Evolutionary conservation across 805 yeast genomes (phyloP), one percentile per base, ranked within the genome.

Genomic region (Hyphopichia homilentoma): DNA sequence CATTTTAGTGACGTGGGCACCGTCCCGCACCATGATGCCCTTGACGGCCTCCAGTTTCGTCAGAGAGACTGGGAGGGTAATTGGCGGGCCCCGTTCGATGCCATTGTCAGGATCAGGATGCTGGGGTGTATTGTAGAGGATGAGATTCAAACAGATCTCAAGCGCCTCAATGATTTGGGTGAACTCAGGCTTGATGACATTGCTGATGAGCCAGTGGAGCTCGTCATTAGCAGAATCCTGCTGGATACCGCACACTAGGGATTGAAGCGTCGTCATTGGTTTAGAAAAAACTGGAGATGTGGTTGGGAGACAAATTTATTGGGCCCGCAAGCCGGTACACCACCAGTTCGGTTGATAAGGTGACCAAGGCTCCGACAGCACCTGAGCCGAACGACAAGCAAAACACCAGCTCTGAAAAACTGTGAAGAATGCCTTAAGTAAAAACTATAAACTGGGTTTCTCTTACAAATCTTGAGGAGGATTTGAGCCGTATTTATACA

Each of bases 11-110:
- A 82, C 60, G 39, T 69, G 68, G 8, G 71, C 66, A 5, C 81
- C 79, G 33, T 65, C 69, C 31, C 89, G 53, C 0, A 75, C 72
- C 0, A 81, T 51, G 1, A 77, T 65, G 0, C 90, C 90, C 38
- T 79, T 79, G 11, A 81, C 54, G 3, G 65, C 56, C 36, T 78
- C 82, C 35, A 73, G 70, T 34, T 78, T 72, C 11, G 68, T 59
- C 0, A 79, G 66, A 0, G 79, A 62, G 5, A 82, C 55, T 0
- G 88, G 84, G 31, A 82, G 59, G 35, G 73, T 79, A 32, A 77
- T 67, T 9, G 70, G 14, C 21, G 68, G 66, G 1, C 68, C 70
- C 9, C 61, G 34, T 34, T 54, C 60, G n/a, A 52, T 48, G 25
- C 39, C 42, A 18, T 46, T 38, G 6, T 29, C 36, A 2, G 44